Evolutionary conservation across 2,329 filamentous ascomycete species (phyloP), one percentile per base, ranked within the genome.

Genomic region (Beauveria caledonica): DNA sequence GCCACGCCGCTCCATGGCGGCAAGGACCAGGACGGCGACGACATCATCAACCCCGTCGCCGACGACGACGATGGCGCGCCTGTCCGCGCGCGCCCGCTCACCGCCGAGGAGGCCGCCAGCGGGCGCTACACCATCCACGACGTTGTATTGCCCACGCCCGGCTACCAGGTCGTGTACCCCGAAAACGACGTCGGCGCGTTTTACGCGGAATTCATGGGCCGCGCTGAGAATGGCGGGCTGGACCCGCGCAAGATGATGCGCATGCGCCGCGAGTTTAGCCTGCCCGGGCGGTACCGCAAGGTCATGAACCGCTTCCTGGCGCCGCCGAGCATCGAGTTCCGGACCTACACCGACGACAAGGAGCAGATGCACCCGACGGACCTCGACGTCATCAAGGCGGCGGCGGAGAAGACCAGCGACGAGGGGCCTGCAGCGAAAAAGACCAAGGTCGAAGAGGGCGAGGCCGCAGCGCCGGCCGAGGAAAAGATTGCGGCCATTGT

Each of bases 331-430:
- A 87, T 86, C 61, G 83, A 90, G 62, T 82, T 96, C 11, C 86
- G 82, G 68, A 74, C 78, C 5, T 97, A 97, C 70, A 69, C 70
- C 3, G 81, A 86, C 29, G 85, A 87, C 36, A 84, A 87, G 39
- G 86, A 95, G 74, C 92, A 97, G 75, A 86, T 97, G 74, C 88
- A 96, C 3, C 84, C 88, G 62, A 99, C 94, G 0, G 94, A 99
- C 72, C 69, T 94, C 60, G 90, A 97, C 66, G 76, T 81, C 55
- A 74, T 93, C 63, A 77, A 78, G 62, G 74, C 75, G 40, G 72
- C 74, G 29, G 65, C 63, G 17, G 68, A 27, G 21, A 39, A 3
- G 40, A 13, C 11, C 21, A n/a, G 36, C 15, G 21, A 21, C 2
- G 48, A 68, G 27, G 64, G 67, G 60, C 62, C 64, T 8, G 45